phyloP scores from a whole-genome alignment of 345 rosid genomes.

The Noccaea caerulescens region DNA sequence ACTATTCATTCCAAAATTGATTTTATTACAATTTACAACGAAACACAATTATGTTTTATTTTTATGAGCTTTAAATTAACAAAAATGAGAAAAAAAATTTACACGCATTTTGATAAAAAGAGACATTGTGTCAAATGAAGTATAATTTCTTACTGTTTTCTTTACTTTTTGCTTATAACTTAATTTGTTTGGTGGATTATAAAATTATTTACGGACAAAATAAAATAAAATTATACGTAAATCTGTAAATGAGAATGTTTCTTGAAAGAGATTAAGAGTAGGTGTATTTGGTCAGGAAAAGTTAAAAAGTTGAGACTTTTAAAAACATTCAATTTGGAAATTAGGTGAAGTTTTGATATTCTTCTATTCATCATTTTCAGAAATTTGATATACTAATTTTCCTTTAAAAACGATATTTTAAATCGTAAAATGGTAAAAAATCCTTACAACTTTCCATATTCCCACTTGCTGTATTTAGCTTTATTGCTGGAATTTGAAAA shows the following conservation, averaged over 20 bases:
- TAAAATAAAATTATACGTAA: background rate
- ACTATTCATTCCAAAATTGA: background rate
- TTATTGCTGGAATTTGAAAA: conserved; percentile 6
- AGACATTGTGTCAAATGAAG: background rate
- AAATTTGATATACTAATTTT: conserved; percentile 1
- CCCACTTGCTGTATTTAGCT: conserved; percentile 5
- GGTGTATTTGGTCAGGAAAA: conserved; percentile 34
- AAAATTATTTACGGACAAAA: no score
- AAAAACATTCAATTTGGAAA: background rate
- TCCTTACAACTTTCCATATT: conserved; percentile 6
- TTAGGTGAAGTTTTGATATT: background rate
- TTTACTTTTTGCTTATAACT: no score
- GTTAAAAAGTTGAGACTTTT: background rate
- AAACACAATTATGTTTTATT: background rate
- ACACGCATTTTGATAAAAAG: background rate
- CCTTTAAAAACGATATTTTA: background rate
- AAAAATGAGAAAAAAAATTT: background rate
- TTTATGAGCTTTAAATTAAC: background rate
- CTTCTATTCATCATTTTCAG: background rate
- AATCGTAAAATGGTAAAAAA: background rate
- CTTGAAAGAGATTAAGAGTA: conserved; percentile 12
- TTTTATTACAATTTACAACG: background rate
- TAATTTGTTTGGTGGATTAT: no score
- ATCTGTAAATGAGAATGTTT: background rate
- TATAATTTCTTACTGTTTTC: background rate